phyloP scores from a whole-genome alignment of 805 yeast species.

The Saturnispora saitoi region DNA sequence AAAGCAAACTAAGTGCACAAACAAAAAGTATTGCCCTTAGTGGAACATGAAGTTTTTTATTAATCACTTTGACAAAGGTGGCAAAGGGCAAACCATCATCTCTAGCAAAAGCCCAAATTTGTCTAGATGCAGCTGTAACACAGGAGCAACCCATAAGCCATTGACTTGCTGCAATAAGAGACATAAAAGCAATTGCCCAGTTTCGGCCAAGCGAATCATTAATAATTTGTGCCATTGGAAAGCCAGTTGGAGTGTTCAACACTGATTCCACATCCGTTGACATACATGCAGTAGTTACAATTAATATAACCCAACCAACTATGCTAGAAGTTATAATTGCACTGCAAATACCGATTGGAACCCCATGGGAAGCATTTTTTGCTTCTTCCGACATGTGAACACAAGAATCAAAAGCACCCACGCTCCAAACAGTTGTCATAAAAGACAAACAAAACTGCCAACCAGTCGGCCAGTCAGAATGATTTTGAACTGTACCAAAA shows the following conservation, averaged over 20 bases:
- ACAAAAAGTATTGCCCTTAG: constrained; percentile 49
- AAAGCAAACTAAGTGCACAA: constrained; percentile 35
- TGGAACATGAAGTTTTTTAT: constrained; percentile 47
- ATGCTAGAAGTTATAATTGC: constrained; percentile 50
- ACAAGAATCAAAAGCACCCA: constrained; percentile 63
- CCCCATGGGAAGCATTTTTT: constrained; percentile 47
- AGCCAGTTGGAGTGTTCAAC: constrained; percentile 39
- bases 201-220: constrained; percentile 50
- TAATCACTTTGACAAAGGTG: constrained; percentile 43
- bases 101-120: constrained; percentile 67
- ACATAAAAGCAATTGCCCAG: constrained; percentile 58
- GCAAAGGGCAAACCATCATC: constrained; percentile 65
- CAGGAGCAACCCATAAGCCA: constrained; percentile 57
- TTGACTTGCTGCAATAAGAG: constrained; percentile 49
- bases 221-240: constrained; percentile 55
- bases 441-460: constrained; percentile 39
- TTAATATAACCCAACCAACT: constrained; percentile 47
- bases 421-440: constrained; percentile 65
- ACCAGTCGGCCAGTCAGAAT: constrained; percentile 48
- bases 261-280: constrained; percentile 34
- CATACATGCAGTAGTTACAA: constrained; percentile 49
- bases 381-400: constrained; percentile 69
- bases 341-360: constrained; percentile 55
- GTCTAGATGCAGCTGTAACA: constrained; percentile 57
- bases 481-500: constrained; percentile 43